Conservation (phyloP, 805 yeast species). For the Tetrapisispora namnaoensis region DNA sequence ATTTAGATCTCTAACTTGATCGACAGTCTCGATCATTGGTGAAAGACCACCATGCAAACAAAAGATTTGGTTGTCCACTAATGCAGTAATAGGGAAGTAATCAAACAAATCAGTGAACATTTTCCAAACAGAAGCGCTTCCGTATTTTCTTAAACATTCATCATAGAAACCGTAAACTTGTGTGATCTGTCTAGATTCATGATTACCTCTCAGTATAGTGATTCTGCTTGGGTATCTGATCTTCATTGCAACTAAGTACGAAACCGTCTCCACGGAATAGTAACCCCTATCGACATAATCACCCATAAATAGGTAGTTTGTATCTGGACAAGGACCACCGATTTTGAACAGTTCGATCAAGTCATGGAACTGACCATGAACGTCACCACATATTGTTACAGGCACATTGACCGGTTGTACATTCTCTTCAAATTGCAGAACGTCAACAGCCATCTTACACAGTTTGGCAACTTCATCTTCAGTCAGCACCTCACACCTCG, state of each 20-base stretch:
- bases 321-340: slow-evolving; percentile 90
- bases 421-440: slow-evolving; percentile 82
- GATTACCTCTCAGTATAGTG: slow-evolving; percentile 89
- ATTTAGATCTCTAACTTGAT: slow-evolving; percentile 83
- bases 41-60: slow-evolving; percentile 93
- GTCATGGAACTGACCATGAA: slow-evolving; percentile 94
- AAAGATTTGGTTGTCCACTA: slow-evolving; percentile 82
- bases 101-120: slow-evolving; percentile 85
- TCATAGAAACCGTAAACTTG: slow-evolving; percentile 95
- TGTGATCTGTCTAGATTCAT: slow-evolving; percentile 90
- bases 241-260: slow-evolving; percentile 82
- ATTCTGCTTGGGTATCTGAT: slow-evolving; percentile 86
- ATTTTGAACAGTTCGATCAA: slow-evolving; percentile 85
- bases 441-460: slow-evolving; percentile 88
- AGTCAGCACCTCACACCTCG: slow-evolving; percentile 68
- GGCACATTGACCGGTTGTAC: slow-evolving; percentile 94
- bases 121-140: slow-evolving; percentile 90
- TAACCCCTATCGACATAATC: slow-evolving; percentile 82
- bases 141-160: slow-evolving; percentile 88
- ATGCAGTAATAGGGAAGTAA: slow-evolving; percentile 86
- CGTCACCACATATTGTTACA: slow-evolving; percentile 95
- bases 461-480: slow-evolving; percentile 72
- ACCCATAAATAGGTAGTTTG: slow-evolving; percentile 82
- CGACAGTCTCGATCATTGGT: slow-evolving; percentile 88
- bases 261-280: slow-evolving; percentile 85